These are phyloP conservation scores for Phytophthora pisi DNA, from an alignment of 352 stramenopile genomes.

Conservation along the genomic window DNA sequence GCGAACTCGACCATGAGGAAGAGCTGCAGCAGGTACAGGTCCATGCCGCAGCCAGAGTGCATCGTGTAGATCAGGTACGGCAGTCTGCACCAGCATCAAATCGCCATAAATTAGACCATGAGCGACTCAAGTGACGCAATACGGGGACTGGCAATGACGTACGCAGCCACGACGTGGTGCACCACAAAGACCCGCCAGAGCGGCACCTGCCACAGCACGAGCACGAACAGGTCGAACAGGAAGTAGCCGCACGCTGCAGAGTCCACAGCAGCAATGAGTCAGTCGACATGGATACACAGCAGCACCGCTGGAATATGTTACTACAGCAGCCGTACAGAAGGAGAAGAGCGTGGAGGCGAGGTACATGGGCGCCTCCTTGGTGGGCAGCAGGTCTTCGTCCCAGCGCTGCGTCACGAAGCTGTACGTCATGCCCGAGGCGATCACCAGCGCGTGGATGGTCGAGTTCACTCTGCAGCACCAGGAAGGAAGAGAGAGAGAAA, in stretches of 20 bases:
- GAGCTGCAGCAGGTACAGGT: conserved; percentile 80
- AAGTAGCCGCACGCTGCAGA: conserved; percentile 82
- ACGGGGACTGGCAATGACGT: conserved; percentile 31
- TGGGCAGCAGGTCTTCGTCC: conserved; percentile 64
- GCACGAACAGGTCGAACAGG: conserved; percentile 78
- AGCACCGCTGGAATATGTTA: background rate
- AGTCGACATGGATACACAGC: background rate
- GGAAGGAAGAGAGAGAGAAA: background rate
- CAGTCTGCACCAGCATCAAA: conserved; percentile 39
- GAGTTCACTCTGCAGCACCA: conserved; percentile 67
- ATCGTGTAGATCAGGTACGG: conserved; percentile 88
- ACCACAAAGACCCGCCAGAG: conserved; percentile 81
- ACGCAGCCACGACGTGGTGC: conserved; percentile 82
- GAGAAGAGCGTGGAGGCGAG: conserved; percentile 72
- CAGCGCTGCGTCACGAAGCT: conserved; percentile 65
- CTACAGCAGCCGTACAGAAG: conserved; percentile 56
- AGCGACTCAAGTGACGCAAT: background rate
- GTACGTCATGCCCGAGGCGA: conserved; percentile 69
- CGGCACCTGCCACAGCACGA: conserved; percentile 72
- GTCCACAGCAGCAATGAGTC: background rate
- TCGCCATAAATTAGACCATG: too few species aligned
- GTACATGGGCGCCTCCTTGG: conserved; percentile 50
- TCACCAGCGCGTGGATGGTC: conserved; percentile 74
- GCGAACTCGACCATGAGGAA: conserved; percentile 88
- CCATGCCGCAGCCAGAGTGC: conserved; percentile 69